phyloP scores from a whole-genome alignment of 257 asterid species.

The Przewalskia tangutica region DNA sequence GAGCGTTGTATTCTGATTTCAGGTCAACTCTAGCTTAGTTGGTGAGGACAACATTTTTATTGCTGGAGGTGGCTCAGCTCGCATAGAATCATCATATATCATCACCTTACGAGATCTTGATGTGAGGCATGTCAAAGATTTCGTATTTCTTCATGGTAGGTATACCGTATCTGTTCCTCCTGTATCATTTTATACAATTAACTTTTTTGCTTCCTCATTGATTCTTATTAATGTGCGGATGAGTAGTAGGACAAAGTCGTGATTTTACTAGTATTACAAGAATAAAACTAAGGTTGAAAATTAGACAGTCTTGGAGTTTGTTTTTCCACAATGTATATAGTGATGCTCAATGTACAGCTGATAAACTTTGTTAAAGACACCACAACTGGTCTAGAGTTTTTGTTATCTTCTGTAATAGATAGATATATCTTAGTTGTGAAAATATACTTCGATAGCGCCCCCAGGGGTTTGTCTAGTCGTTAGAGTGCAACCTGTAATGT shows the following conservation, averaged over 20 bases:
- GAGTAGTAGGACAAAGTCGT: not conserved
- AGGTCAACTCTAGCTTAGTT: conserved; percentile 84
- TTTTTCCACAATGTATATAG: not conserved
- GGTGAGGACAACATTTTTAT: conserved; percentile 58
- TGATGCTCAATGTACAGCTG: not conserved
- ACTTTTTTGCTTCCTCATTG: not conserved
- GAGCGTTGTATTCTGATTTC: conserved; percentile 25
- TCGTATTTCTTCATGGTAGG: conserved; percentile 82
- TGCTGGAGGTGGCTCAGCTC: conserved; percentile 65
- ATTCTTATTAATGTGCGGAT: not conserved
- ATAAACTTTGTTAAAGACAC: not conserved
- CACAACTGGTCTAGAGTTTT: not conserved
- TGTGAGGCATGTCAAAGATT: conserved; percentile 89
- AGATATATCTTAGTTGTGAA: not conserved
- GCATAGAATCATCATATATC: conserved; percentile 77
- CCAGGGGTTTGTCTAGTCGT: not conserved
- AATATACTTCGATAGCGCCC: not conserved
- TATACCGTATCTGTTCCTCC: conserved; percentile 6
- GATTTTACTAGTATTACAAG: not conserved
- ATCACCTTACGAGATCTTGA: conserved; percentile 77
- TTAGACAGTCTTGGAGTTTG: not conserved
- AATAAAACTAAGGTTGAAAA: not conserved
- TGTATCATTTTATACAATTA: not conserved
- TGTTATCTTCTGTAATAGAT: not conserved
- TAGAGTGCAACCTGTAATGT: not conserved